Percentiles rank a stretch among this genome's conserved stretches.
These are phyloP conservation scores for Botrytis medusae DNA, from an alignment of 2,329 filamentous ascomycete species.

Conservation along the genomic window DNA sequence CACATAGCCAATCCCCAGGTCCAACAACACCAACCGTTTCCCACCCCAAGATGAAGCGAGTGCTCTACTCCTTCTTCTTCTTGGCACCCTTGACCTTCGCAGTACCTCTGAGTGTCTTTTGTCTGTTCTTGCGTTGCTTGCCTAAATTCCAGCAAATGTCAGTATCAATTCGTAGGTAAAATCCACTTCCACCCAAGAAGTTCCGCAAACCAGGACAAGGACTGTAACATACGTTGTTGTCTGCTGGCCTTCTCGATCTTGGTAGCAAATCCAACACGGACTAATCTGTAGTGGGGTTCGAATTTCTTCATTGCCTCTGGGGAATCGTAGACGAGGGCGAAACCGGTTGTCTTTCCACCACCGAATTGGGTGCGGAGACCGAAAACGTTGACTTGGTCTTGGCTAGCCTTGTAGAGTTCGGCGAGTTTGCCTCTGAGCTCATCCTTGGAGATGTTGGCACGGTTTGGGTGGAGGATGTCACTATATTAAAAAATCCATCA, in stretches of 20 bases:
- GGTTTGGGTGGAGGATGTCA: constrained; percentile 99
- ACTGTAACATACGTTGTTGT: constrained; percentile 87
- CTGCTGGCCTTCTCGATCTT: constrained; percentile 98
- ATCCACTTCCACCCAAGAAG: background rate
- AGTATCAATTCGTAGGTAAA: constrained; percentile 26
- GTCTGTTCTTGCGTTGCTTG: constrained; percentile 99
- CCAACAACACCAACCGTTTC: constrained; percentile 38
- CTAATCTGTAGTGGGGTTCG: constrained; percentile 95
- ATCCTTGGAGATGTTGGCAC: constrained; percentile 98
- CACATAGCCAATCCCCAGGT: constrained; percentile 35
- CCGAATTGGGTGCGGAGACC: constrained; percentile 98
- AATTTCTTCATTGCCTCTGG: constrained; percentile 99
- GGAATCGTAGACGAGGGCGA: constrained; percentile 98
- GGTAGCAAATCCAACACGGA: constrained; percentile 85
- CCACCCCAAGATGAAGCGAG: constrained; percentile 33
- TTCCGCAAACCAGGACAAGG: constrained; percentile 16
- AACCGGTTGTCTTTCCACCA: constrained; percentile 99
- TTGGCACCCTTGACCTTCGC: constrained; percentile 96
- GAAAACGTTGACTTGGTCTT: constrained; percentile 97
- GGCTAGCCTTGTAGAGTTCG: constrained; percentile 95
- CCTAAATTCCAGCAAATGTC: constrained; percentile 56
- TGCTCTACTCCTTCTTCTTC: constrained; percentile 87
- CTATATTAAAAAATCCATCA: constrained; percentile 52
- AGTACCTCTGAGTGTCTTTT: constrained; percentile 97
- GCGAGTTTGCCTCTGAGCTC: constrained; percentile 95